These are phyloP conservation scores for Nothopassalora personata DNA, from an alignment of 2,329 filamentous ascomycete genomes.

Conservation along the genomic window DNA sequence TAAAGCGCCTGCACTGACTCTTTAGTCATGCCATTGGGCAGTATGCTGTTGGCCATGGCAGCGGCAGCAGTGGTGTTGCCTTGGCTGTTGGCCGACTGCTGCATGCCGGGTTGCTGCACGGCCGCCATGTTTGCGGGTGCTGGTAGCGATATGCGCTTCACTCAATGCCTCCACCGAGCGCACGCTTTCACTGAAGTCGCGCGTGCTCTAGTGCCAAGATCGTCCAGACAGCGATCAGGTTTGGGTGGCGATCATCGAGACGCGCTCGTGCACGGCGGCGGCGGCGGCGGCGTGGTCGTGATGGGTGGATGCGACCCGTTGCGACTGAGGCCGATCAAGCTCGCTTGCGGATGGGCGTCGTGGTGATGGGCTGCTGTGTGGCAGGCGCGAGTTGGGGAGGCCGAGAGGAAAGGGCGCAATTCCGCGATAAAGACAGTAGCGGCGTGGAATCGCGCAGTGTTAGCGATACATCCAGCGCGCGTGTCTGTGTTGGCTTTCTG, in stretches of 20 bases:
- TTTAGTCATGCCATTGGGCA: slow-evolving; percentile 57
- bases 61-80: slow-evolving; percentile 3
- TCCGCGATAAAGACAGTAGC: neutral
- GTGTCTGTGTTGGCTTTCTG: neutral
- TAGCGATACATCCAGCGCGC: neutral
- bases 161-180: slow-evolving; percentile 10
- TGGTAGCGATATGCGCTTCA: slow-evolving; percentile 7
- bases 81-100: slow-evolving; percentile 17
- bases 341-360: neutral
- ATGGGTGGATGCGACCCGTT: neutral
- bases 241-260: slow-evolving; percentile 7
- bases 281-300: neutral
- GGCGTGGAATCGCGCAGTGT: neutral
- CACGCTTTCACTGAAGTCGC: slow-evolving; percentile 14
- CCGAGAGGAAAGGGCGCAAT: neutral
- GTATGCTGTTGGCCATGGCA: slow-evolving; percentile 17
- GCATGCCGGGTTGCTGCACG: slow-evolving; percentile 27
- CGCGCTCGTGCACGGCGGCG: slow-evolving; percentile 1
- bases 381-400: neutral
- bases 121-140: slow-evolving; percentile 24
- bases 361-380: neutral
- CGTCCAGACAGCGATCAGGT: slow-evolving; percentile 4
- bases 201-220: slow-evolving; percentile 14
- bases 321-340: neutral
- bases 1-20: slow-evolving; percentile 73